Evolutionary conservation across 768 basidiomycete species (phyloP), one percentile per base, ranked within the genome.

Genomic region (Albatrellus ellisii): DNA sequence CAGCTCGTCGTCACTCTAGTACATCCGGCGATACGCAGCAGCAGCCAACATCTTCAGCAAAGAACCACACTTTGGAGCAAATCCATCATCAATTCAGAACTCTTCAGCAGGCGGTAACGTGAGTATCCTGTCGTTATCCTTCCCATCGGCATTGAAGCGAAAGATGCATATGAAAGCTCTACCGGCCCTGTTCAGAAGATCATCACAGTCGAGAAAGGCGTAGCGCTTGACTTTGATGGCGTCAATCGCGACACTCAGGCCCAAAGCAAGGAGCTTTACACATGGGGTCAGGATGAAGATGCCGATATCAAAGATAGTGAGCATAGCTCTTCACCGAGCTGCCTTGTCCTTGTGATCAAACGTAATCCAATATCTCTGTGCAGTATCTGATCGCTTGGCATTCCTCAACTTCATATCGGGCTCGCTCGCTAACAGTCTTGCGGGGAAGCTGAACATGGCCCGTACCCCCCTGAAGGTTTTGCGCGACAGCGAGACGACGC

Each of bases 261-360:
- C 1, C 75, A 79, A 55, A 84, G 83, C 68, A 89, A 88, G 60
- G 88, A 89, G 46, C 62, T 89, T 20, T 90, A 86, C 52, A 73
- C 72, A 11, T 90, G 86, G 86, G 86, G 87, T 10, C 85, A 88
- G 56, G 53, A 56, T 1, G 79, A 88, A 52, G 58, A 61, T 4
- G 66, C 70, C 15, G 87, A 90, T 64, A 46, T 90, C 56, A 86
- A 74, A 53, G 87, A 87, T 62, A 80, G 82, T 78, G 42, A n/a
- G 28, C 41, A 39, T 14, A 11, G 33, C 32, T 12, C 17, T 21
- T 26, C n/a, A 10, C 4, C 39, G 21, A 20, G 18, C 25, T 22
- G 8, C 8, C 39, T 12, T 22, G 46, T 47, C 10, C 32, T 43
- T 9, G 18, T 26, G 28, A 39, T 38, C 18, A 12, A 15, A 9